Evolutionary conservation across 305 asterid species (phyloP), one percentile per base, ranked within the genome.

Genomic region (Petunia hybrid): DNA sequence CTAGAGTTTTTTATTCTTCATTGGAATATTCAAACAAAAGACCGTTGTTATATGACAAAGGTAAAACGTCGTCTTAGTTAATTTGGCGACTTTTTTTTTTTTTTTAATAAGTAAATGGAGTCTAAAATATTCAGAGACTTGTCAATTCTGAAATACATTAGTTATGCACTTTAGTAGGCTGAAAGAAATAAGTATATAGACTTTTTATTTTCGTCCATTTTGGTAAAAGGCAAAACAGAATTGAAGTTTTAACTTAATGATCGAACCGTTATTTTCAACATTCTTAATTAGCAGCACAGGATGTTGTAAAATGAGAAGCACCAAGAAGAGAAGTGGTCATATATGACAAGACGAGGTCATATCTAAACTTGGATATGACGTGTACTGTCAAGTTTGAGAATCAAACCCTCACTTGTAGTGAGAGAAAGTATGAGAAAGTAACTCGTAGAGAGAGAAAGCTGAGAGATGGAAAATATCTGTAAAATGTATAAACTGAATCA

Each of bases 1-100:
- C 41, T 48, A 31, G n/a, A 73, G 45, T 48, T 74, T 2, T 74
- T 46, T 53, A 1, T 14, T 51, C 45, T 73, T 51, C 14, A 62
- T 36, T 3, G 63, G 38, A 51, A 36, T 46, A 74, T 74, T 74
- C 48, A 38, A 31, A 22, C 31, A 73, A 71, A 70, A 71, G 31
- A 7, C 13, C 36, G 43, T 35, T 71, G 77, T 12, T 38, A 38
- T 31, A 22, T 22, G 31, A 39, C 4, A 65, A 31, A 64, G 46
- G 71, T 39, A 39, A 65, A 39, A 9, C 13, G 5, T 39, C 48
- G 8, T 35, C 41, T 13, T 65, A 65, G 46, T 39, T 39, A 65
- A 39, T 39, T 22, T 7, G 65, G 65, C 16, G 31, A 13, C 16
- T 14, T 57, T 57, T 39, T 16, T 59, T 16, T 59, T 6, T 6